phyloP scores from a whole-genome alignment of 495 filamentous ascomycete species.

The Penicillium odoratum region DNA sequence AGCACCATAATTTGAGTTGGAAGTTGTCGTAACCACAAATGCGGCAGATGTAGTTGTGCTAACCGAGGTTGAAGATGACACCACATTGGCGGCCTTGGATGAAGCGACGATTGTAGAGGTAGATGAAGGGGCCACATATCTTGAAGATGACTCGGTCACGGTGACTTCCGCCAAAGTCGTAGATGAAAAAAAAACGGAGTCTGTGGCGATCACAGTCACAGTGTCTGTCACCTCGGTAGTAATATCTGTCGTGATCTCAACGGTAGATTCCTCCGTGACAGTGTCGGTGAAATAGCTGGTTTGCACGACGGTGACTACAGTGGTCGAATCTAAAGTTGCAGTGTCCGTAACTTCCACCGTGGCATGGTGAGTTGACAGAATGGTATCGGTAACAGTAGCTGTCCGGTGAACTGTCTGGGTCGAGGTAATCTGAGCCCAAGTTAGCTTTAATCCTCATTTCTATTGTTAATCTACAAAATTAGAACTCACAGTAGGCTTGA shows the following conservation, averaged over 20 bases:
- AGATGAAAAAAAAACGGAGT: neutral
- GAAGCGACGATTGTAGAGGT: neutral
- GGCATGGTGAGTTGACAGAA: neutral
- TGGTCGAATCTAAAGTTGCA: neutral
- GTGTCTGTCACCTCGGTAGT: neutral
- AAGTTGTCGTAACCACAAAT: neutral
- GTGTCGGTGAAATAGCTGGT: neutral
- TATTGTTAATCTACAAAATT: neutral
- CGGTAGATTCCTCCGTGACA: neutral
- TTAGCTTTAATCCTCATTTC: neutral
- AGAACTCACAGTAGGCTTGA: neutral
- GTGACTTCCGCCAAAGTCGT: neutral
- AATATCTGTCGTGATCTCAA: neutral
- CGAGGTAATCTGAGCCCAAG: neutral
- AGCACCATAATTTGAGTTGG: neutral
- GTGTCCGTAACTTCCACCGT: neutral
- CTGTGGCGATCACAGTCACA: neutral
- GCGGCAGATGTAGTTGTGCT: neutral
- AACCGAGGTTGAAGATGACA: neutral
- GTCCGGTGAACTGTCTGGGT: neutral
- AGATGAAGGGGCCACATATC: neutral
- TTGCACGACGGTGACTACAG: neutral
- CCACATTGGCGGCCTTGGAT: neutral
- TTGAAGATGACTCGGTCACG: neutral
- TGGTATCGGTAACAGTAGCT: neutral